A percentile compares a stretch with the other conserved stretches of the same genome.
These are phyloP conservation scores for Rhodamnia argentea DNA, from an alignment of 345 rosid genomes.

Conservation along the genomic window DNA sequence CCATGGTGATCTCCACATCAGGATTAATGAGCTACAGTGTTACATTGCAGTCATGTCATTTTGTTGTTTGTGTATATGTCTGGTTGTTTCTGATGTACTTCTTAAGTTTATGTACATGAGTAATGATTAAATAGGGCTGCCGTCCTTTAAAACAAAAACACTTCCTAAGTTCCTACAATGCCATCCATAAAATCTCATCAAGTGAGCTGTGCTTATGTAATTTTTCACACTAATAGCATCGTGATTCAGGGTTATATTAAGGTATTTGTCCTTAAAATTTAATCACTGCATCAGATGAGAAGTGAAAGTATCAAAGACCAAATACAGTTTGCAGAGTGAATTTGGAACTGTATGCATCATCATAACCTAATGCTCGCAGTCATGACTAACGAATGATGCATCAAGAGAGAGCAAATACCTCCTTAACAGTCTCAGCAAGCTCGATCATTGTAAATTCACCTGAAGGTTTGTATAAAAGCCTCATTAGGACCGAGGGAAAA, in stretches of 20 bases:
- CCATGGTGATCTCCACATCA: slow-evolving; percentile 49
- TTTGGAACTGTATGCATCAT: neutral
- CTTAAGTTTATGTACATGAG: neutral
- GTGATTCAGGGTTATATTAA: neutral
- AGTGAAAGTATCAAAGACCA: neutral
- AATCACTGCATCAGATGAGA: neutral
- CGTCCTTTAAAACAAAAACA: neutral
- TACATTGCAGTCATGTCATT: neutral
- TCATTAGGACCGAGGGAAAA: neutral
- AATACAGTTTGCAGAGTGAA: neutral
- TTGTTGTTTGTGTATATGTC: neutral
- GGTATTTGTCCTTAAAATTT: neutral
- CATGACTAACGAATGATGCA: neutral
- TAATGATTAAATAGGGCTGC: neutral
- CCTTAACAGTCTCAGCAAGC: slow-evolving; percentile 83
- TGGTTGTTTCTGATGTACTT: neutral
- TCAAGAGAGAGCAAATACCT: slow-evolving; percentile 30
- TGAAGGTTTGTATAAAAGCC: neutral
- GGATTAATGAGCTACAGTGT: slow-evolving; percentile 72
- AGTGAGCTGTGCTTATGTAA: neutral
- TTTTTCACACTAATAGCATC: neutral
- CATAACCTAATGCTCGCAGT: neutral
- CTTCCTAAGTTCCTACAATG: neutral
- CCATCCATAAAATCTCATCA: neutral
- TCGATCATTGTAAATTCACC: slow-evolving; percentile 90